Conservation (phyloP, 352 stramenopile genomes). For the Thalassiosira ordinaria region DNA sequence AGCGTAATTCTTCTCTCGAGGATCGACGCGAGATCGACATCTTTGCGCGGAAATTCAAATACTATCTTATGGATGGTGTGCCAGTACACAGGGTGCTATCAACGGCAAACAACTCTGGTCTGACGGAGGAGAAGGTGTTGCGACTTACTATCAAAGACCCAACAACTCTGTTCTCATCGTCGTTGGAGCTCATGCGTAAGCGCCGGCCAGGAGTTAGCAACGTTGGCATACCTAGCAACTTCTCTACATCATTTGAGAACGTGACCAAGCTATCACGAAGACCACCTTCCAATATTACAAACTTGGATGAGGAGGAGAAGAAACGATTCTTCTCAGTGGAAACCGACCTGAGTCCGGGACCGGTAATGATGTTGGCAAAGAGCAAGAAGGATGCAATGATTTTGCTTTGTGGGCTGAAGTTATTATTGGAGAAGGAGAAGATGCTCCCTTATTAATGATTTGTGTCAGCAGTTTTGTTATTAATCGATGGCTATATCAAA, state of each 20-base stretch:
- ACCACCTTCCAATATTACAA: conserved; percentile 7
- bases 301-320: conserved; percentile 50
- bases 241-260: conserved; percentile 32
- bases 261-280: conserved; percentile 47
- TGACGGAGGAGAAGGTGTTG: conserved; percentile 44
- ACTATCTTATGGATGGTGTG: conserved; percentile 55
- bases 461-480: no score
- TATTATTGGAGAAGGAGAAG: conserved; percentile 53
- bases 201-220: conserved; percentile 41
- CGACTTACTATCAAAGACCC: conserved; percentile 38
- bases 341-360: conserved; percentile 44
- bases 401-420: conserved; percentile 48
- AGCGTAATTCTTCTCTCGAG: conserved; percentile 25
- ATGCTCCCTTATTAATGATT: conserved; percentile 8
- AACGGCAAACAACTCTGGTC: background rate
- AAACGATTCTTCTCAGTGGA: conserved; percentile 51
- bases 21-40: conserved; percentile 51
- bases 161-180: conserved; percentile 16
- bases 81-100: conserved; percentile 33
- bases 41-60: conserved; percentile 49
- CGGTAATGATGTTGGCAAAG: conserved; percentile 56
- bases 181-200: conserved; percentile 34
- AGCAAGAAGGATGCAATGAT: conserved; percentile 52
- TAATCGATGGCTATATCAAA: no score
- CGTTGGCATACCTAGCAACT: conserved; percentile 41